Evolutionary conservation across 192 early-diverging fungal genomes (phyloP).

Genomic region (Linnemannia elongata): DNA sequence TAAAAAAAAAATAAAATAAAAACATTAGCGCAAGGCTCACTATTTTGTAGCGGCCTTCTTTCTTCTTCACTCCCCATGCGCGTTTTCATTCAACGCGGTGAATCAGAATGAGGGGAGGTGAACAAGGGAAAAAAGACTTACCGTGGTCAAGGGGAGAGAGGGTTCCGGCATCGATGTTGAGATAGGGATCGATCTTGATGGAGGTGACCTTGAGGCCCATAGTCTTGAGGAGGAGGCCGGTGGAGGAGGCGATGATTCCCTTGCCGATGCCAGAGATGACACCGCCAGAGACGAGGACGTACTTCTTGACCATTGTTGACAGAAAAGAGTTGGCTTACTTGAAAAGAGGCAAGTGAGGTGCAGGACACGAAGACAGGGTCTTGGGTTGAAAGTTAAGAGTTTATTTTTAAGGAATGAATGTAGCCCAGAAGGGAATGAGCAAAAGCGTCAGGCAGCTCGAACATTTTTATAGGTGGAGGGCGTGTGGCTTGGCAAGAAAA

Average conservation of each 20-base stretch:
- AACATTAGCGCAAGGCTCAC: not conserved
- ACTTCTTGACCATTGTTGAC: conserved; percentile 72
- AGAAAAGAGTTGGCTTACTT: not conserved
- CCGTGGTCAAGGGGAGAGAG: conserved; percentile 98
- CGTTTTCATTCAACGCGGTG: not conserved
- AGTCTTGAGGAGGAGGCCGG: conserved; percentile 94
- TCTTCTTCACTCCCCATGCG: too few relatives aligned
- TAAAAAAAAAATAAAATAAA: too few relatives aligned
- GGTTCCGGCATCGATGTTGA: conserved; percentile 99
- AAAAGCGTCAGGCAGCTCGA: not conserved
- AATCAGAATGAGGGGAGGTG: not conserved
- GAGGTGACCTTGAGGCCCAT: conserved; percentile 94
- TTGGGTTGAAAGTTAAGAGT: not conserved
- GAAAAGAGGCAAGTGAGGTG: not conserved
- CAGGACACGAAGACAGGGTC: not conserved
- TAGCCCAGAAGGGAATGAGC: conserved; percentile 53
- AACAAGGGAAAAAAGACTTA: conserved; percentile 34
- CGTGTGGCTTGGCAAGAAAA: conserved; percentile 2
- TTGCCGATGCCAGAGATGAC: conserved; percentile 99
- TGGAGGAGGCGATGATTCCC: conserved; percentile 98
- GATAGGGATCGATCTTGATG: conserved; percentile 99
- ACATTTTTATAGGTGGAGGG: not conserved
- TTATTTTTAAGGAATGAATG: conserved; percentile 37
- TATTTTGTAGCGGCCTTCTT: not conserved
- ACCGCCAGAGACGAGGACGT: conserved; percentile 97